A percentile compares a stretch with the other conserved stretches of the same genome.
These are phyloP conservation scores for Phytophthora pinifolia DNA, from an alignment of 352 stramenopile species.

Conservation along the genomic window DNA sequence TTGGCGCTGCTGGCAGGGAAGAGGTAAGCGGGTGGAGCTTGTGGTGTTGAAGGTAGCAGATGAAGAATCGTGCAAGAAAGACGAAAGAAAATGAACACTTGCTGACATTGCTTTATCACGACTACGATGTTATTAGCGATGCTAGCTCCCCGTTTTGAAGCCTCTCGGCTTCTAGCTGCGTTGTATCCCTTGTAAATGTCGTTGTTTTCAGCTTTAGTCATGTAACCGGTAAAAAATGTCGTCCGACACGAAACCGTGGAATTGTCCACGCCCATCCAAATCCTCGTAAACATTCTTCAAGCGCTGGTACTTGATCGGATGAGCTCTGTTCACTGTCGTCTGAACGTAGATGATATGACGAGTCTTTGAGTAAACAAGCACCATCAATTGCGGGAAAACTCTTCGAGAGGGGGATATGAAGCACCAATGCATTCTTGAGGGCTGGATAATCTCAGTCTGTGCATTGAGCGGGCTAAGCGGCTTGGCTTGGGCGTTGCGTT, in stretches of 20 bases:
- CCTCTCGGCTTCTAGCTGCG: too few species aligned
- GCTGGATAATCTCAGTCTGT: constrained; percentile 23
- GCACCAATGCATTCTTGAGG: constrained; percentile 16
- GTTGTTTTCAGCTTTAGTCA: constrained; percentile 7
- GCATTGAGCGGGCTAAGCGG: constrained; percentile 11
- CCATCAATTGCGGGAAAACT: constrained; percentile 35
- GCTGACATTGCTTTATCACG: too few species aligned
- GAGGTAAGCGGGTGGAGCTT: not conserved
- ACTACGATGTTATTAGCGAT: too few species aligned
- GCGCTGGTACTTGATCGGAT: constrained; percentile 30
- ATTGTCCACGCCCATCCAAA: constrained; percentile 6
- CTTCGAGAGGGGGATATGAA: constrained; percentile 35
- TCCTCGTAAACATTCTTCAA: constrained; percentile 21
- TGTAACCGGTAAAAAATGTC: constrained; percentile 29
- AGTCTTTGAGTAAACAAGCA: constrained; percentile 21
- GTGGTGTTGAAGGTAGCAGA: not conserved
- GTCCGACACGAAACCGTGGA: constrained; percentile 12
- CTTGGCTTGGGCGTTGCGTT: not conserved
- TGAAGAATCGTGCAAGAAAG: not conserved
- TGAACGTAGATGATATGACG: constrained; percentile 27
- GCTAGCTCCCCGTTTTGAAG: too few species aligned
- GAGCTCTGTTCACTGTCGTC: constrained; percentile 18
- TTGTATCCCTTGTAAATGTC: too few species aligned
- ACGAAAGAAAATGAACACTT: too few species aligned
- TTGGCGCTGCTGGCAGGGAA: not conserved